phyloP scores from a whole-genome alignment of 495 filamentous ascomycete genomes.

The Endocarpon pusillum region DNA sequence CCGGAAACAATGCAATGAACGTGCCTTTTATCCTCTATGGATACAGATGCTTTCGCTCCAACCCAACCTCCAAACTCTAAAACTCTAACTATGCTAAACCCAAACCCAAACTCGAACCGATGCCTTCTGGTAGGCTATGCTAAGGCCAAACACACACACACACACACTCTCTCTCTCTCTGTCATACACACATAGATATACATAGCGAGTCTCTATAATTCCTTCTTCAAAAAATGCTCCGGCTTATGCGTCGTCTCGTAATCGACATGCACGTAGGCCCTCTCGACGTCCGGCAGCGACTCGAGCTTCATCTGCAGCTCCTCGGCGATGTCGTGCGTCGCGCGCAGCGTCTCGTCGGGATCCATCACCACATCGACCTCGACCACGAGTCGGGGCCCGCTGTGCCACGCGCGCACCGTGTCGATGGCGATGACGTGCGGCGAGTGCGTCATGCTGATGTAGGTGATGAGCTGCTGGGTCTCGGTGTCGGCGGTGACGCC shows the following conservation, averaged over 20 bases:
- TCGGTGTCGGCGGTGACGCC: constrained; percentile 73
- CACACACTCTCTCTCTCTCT: too few relatives aligned
- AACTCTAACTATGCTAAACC: too few relatives aligned
- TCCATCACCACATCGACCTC: constrained; percentile 87
- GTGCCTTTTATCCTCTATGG: too few relatives aligned
- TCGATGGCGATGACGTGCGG: constrained; percentile 60
- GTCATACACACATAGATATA: too few relatives aligned
- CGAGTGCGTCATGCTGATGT: constrained; percentile 90
- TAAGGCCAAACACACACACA: too few relatives aligned
- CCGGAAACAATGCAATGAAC: too few relatives aligned
- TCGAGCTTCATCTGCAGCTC: constrained; percentile 90
- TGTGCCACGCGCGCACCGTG: constrained; percentile 85
- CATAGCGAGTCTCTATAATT: constrained; percentile 21
- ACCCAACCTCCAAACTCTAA: too few relatives aligned
- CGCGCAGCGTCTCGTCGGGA: constrained; percentile 42
- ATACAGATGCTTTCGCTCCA: too few relatives aligned
- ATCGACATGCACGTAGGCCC: constrained; percentile 94
- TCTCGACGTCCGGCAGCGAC: constrained; percentile 77
- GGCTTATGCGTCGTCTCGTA: constrained; percentile 97
- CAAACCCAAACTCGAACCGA: too few relatives aligned
- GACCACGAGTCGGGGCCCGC: constrained; percentile 74
- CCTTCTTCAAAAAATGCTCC: constrained; percentile 50
- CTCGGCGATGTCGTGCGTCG: constrained; percentile 87
- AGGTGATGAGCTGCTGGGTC: constrained; percentile 87
- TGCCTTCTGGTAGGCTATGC: too few relatives aligned